Percentiles rank a stretch among this genome's conserved stretches.
phyloP scores from a whole-genome alignment of 176 grass and related monocot species.

The Carex littledalei region DNA sequence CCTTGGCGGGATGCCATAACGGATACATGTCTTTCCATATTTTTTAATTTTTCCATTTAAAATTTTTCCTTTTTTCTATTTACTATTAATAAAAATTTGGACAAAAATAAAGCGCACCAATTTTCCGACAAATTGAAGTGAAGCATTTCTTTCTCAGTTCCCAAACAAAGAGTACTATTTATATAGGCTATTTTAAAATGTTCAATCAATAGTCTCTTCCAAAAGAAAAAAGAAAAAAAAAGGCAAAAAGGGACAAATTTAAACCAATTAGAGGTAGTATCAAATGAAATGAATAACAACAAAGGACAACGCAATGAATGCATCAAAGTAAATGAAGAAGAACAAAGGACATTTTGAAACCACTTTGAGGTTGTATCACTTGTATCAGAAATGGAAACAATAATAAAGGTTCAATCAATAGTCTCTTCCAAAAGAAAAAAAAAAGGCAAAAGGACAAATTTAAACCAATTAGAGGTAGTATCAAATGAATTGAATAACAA shows the following conservation, averaged over 20 bases:
- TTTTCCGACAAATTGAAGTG: conserved; percentile 24
- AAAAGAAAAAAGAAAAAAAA: conserved; percentile 14
- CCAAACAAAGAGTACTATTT: not conserved
- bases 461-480: not conserved
- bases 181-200: not conserved
- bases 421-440: not conserved
- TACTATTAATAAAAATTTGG: no score
- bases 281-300: not conserved
- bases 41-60: no score
- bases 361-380: no score
- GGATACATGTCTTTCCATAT: no score
- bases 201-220: not conserved
- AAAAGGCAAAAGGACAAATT: not conserved
- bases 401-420: conserved; percentile 6
- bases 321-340: not conserved
- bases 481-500: not conserved
- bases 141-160: conserved; percentile 7
- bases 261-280: not conserved
- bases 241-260: not conserved
- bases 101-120: conserved; percentile 4
- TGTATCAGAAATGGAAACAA: no score
- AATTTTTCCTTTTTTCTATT: no score
- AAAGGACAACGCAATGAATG: not conserved
- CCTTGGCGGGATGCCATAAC: no score
- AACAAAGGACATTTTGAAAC: no score